Evolutionary conservation across 2,329 filamentous ascomycete genomes (phyloP).

Genomic region (Emergomyces pasteurianus): DNA sequence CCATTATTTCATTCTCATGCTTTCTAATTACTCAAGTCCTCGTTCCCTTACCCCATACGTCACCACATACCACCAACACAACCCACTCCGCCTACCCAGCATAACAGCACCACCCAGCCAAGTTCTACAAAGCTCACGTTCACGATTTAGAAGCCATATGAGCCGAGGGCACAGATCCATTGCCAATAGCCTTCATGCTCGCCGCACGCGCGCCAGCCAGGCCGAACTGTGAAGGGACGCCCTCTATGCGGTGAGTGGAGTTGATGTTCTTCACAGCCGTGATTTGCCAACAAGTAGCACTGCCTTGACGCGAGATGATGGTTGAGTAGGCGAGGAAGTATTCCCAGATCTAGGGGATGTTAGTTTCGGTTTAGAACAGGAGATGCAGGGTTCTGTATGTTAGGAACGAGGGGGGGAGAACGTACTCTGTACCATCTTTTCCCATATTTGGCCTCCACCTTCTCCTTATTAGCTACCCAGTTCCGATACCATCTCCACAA

Average conservation of each 20-base stretch:
- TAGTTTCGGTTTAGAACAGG: neutral
- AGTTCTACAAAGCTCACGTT: neutral
- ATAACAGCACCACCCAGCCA: neutral
- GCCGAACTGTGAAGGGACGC: slow-evolving; percentile 56
- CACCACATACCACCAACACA: neutral
- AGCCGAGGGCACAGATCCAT: slow-evolving; percentile 16
- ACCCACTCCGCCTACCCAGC: neutral
- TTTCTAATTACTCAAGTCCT: neutral
- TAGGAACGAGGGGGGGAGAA: slow-evolving; percentile 14
- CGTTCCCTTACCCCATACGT: neutral
- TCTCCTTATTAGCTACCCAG: slow-evolving; percentile 89
- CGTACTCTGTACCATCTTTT: slow-evolving; percentile 87
- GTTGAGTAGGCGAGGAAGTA: slow-evolving; percentile 79
- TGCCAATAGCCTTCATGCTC: slow-evolving; percentile 24
- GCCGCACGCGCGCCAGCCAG: slow-evolving; percentile 53
- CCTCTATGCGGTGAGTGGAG: slow-evolving; percentile 68
- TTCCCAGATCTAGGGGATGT: slow-evolving; percentile 61
- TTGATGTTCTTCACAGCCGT: slow-evolving; percentile 84
- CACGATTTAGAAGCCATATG: neutral
- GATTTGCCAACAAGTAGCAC: slow-evolving; percentile 79
- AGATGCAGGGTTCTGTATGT: neutral
- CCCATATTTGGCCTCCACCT: slow-evolving; percentile 91
- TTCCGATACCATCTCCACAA: slow-evolving; percentile 98
- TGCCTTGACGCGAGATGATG: slow-evolving; percentile 72
- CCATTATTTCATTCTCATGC: neutral